A percentile compares a stretch with the other conserved stretches of the same genome.
These are phyloP conservation scores for Puccinia polysora DNA, from an alignment of 1,284 basidiomycete species.

Conservation along the genomic window DNA sequence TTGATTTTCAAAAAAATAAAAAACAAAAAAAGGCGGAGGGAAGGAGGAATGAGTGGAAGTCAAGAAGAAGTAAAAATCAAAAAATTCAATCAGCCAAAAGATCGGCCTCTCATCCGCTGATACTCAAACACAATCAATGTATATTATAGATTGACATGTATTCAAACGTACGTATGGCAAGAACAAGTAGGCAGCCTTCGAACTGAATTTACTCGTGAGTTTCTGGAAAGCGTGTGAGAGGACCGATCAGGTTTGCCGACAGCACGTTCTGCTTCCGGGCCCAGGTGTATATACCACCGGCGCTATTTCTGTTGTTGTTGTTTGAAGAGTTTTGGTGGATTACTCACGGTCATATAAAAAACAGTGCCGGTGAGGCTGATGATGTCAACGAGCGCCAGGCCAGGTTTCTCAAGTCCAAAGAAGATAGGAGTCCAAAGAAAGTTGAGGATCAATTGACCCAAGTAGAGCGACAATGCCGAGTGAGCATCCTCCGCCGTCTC, in stretches of 20 bases:
- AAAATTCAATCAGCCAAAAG: background rate
- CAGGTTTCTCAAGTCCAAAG: constrained; percentile 50
- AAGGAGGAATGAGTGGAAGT: background rate
- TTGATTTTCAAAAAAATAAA: too few relatives aligned
- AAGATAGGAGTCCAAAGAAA: constrained; percentile 51
- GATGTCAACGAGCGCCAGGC: constrained; percentile 49
- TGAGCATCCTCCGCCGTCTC: constrained; percentile 44
- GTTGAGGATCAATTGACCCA: constrained; percentile 50
- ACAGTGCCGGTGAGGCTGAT: constrained; percentile 49
- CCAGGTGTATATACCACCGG: too few relatives aligned
- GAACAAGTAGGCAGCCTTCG: constrained; percentile 35
- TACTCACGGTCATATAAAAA: constrained; percentile 47
- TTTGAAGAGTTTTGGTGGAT: constrained; percentile 5
- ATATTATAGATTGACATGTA: background rate
- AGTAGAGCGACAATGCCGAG: constrained; percentile 50
- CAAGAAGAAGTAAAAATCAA: background rate
- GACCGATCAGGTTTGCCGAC: too few relatives aligned
- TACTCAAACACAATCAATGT: too few relatives aligned
- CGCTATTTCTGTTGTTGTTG: too few relatives aligned
- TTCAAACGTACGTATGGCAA: constrained; percentile 35
- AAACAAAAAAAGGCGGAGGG: constrained; percentile 4
- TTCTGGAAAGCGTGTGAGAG: background rate
- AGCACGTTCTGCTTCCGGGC: too few relatives aligned
- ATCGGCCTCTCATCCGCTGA: background rate
- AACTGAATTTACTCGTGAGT: constrained; percentile 48